Evolutionary conservation across 2,329 filamentous ascomycete genomes (phyloP).

Genomic region (Calonectria henricotiae): DNA sequence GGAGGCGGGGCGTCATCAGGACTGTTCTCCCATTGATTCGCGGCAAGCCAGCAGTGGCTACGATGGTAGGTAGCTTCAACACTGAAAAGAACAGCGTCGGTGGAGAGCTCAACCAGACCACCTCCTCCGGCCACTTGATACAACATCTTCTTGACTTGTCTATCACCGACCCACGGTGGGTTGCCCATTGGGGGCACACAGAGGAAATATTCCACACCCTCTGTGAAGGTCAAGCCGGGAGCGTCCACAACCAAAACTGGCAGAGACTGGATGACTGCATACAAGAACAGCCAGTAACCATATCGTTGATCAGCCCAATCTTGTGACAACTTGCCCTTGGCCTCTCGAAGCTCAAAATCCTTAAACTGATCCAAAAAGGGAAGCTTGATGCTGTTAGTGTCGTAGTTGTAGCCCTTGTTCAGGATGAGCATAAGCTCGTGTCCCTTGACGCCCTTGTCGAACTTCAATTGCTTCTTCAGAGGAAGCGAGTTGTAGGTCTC

Average conservation of each 20-base stretch:
- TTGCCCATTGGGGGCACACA: conserved; percentile 83
- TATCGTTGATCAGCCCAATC: conserved; percentile 81
- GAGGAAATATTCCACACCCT: conserved; percentile 86
- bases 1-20: conserved; percentile 51
- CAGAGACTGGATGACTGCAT: conserved; percentile 82
- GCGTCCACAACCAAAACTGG: conserved; percentile 86
- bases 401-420: conserved; percentile 86
- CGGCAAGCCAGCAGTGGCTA: conserved; percentile 71
- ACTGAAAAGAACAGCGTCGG: conserved; percentile 74
- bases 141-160: conserved; percentile 79
- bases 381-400: conserved; percentile 72
- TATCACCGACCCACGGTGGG: conserved; percentile 81
- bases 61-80: conserved; percentile 75
- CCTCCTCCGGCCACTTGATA: conserved; percentile 80
- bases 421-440: conserved; percentile 85
- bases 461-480: conserved; percentile 82
- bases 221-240: conserved; percentile 77
- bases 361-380: conserved; percentile 81
- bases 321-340: conserved; percentile 74
- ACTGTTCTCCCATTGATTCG: conserved; percentile 66
- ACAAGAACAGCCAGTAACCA: conserved; percentile 87
- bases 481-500: conserved; percentile 77
- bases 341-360: conserved; percentile 80
- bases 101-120: conserved; percentile 72
- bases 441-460: conserved; percentile 81